Evolutionary conservation across 1,284 basidiomycete genomes (phyloP).

Genomic region (Apiotrichum domesticum): DNA sequence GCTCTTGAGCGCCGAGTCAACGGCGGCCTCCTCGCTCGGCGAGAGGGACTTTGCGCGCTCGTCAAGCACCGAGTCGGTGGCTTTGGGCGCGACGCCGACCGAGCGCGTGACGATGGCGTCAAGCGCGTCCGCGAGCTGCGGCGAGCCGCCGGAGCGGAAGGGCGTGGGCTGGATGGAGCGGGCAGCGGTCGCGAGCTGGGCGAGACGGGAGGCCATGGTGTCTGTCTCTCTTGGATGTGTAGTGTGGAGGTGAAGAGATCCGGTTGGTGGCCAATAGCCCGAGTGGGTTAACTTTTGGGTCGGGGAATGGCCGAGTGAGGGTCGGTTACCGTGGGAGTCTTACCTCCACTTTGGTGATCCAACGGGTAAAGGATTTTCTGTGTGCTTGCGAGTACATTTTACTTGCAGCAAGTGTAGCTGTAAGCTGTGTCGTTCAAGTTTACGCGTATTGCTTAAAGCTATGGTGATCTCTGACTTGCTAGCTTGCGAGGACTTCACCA

Average conservation of each 20-base stretch:
- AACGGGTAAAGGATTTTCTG: too few species aligned
- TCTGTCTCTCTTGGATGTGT: not conserved
- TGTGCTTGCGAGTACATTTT: too few species aligned
- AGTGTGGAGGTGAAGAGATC: not conserved
- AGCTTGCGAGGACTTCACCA: too few species aligned
- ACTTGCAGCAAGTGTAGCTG: too few species aligned
- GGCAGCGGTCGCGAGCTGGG: conserved; percentile 23
- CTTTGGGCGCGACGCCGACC: conserved; percentile 18
- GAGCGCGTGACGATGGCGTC: conserved; percentile 27
- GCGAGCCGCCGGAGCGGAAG: conserved; percentile 27
- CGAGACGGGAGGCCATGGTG: conserved; percentile 1
- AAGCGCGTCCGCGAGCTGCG: conserved; percentile 37
- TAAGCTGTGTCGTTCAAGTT: not conserved
- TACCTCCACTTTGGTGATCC: not conserved
- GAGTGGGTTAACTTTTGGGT: too few species aligned
- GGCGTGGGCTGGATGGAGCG: conserved; percentile 36
- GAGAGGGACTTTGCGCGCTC: not conserved
- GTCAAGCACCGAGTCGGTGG: conserved; percentile 8
- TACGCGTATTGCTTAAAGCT: too few species aligned
- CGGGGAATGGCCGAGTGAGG: too few species aligned
- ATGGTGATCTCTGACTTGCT: too few species aligned
- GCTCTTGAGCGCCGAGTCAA: conserved; percentile 17
- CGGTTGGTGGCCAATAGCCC: too few species aligned
- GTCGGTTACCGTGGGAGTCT: not conserved
- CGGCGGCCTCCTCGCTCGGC: conserved; percentile 12